phyloP scores from a whole-genome alignment of 2,329 filamentous ascomycete genomes.

The Pochonia chlamydosporia region DNA sequence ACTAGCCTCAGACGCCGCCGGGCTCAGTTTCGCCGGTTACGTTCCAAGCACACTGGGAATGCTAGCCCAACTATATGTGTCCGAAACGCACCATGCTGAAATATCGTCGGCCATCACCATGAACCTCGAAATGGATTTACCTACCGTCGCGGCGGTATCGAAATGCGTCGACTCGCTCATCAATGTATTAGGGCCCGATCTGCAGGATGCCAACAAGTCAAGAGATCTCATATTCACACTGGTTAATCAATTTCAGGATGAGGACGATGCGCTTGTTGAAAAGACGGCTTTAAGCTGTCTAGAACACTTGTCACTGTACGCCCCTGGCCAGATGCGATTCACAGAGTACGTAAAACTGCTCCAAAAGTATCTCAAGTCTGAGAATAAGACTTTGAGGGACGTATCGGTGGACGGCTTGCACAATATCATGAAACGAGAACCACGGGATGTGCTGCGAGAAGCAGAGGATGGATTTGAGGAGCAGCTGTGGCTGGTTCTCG shows the following conservation, averaged over 20 bases:
- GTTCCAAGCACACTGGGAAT: constrained; percentile 89
- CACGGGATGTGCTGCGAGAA: constrained; percentile 71
- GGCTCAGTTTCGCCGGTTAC: constrained; percentile 84
- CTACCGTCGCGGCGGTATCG: constrained; percentile 76
- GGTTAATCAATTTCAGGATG: constrained; percentile 74
- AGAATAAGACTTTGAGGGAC: constrained; percentile 63
- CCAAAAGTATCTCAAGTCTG: constrained; percentile 70
- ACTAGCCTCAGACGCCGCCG: constrained; percentile 83
- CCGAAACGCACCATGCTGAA: constrained; percentile 86
- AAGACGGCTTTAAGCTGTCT: constrained; percentile 75
- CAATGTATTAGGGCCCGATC: constrained; percentile 90
- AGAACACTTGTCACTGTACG: constrained; percentile 89
- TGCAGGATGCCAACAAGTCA: constrained; percentile 90
- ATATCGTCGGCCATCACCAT: constrained; percentile 74
- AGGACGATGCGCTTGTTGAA: constrained; percentile 64
- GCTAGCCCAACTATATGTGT: constrained; percentile 86
- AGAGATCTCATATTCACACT: constrained; percentile 85
- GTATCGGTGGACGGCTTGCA: constrained; percentile 84
- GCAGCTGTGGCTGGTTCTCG: constrained; percentile 84
- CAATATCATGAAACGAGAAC: constrained; percentile 90
- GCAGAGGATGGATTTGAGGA: constrained; percentile 80
- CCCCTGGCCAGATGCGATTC: constrained; percentile 81
- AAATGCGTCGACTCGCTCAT: constrained; percentile 92
- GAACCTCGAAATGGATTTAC: constrained; percentile 81
- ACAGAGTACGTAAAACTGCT: constrained; percentile 74